Percentiles rank a stretch among this genome's conserved stretches.
phyloP scores from a whole-genome alignment of 108 stramenopile species.

The Conticribra guillardii region DNA sequence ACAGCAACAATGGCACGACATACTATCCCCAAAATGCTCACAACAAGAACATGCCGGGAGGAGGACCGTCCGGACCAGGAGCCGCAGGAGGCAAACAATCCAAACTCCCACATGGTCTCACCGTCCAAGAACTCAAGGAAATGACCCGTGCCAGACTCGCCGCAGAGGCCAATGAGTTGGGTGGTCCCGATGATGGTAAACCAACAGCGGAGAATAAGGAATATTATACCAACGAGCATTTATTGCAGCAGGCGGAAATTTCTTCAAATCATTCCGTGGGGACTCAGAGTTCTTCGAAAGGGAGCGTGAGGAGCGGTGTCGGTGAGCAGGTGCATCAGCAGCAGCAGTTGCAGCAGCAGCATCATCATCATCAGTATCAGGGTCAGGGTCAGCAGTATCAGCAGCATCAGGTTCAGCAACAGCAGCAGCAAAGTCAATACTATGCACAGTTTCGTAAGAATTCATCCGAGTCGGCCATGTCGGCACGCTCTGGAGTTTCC shows the following conservation, averaged over 20 bases:
- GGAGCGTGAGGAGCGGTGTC: slow-evolving; percentile 11
- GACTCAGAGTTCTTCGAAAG: slow-evolving; percentile 35
- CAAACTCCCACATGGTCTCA: slow-evolving; percentile 89
- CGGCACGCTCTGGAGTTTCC: slow-evolving; percentile 1
- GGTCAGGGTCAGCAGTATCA: slow-evolving; percentile 1
- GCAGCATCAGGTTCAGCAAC: not conserved
- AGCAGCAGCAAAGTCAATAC: not conserved
- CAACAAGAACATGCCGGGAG: slow-evolving; percentile 1
- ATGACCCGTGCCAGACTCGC: slow-evolving; percentile 90
- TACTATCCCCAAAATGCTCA: not conserved
- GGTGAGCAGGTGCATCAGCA: not conserved
- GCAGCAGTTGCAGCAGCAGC: slow-evolving; percentile 8
- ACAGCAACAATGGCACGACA: not conserved
- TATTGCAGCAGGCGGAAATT: slow-evolving; percentile 3
- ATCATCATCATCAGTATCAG: slow-evolving; percentile 1
- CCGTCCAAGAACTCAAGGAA: slow-evolving; percentile 92
- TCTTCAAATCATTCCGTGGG: slow-evolving; percentile 33
- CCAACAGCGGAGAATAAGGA: not conserved
- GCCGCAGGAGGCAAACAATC: not conserved
- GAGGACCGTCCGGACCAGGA: not conserved
- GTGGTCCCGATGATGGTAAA: not conserved
- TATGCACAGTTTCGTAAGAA: slow-evolving; percentile 2
- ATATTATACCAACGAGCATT: slow-evolving; percentile 1
- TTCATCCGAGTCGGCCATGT: slow-evolving; percentile 1
- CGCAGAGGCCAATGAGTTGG: slow-evolving; percentile 58